Conservation (phyloP, 2,329 filamentous ascomycete species). For the Aspergillus clavatus region DNA sequence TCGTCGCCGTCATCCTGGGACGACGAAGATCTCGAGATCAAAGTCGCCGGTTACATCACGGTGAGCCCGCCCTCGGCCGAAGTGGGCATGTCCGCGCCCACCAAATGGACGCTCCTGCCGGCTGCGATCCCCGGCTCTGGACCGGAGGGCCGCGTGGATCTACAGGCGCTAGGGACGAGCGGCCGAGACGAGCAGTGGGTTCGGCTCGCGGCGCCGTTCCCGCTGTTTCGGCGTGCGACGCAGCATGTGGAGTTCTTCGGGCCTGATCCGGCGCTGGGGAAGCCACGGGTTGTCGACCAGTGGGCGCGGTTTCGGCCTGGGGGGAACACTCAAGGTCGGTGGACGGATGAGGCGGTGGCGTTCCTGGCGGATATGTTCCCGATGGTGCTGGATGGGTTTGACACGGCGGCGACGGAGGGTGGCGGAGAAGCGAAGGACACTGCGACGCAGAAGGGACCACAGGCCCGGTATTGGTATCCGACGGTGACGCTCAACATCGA, state of each 20-base stretch:
- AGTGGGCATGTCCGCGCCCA: conserved; percentile 52
- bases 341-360: conserved; percentile 60
- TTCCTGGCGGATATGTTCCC: conserved; percentile 67
- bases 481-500: conserved; percentile 72
- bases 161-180: conserved; percentile 15
- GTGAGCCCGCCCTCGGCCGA: conserved; percentile 59
- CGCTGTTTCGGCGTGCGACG: conserved; percentile 45
- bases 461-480: conserved; percentile 64
- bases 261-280: conserved; percentile 22
- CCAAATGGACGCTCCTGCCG: conserved; percentile 51
- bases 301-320: conserved; percentile 62
- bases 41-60: conserved; percentile 61
- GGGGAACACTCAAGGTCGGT: conserved; percentile 43
- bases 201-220: conserved; percentile 23
- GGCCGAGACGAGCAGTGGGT: conserved; percentile 27
- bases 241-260: conserved; percentile 48
- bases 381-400: conserved; percentile 55
- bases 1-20: conserved; percentile 12
- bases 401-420: conserved; percentile 26
- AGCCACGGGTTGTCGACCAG: conserved; percentile 49
- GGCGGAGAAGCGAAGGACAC: conserved; percentile 25
- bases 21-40: conserved; percentile 47
- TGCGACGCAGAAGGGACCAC: conserved; percentile 22
- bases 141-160: conserved; percentile 27
- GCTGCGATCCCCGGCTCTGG: conserved; percentile 36